Evolutionary conservation across 768 basidiomycete genomes (phyloP).

Genomic region (Trametes sanguinea): DNA sequence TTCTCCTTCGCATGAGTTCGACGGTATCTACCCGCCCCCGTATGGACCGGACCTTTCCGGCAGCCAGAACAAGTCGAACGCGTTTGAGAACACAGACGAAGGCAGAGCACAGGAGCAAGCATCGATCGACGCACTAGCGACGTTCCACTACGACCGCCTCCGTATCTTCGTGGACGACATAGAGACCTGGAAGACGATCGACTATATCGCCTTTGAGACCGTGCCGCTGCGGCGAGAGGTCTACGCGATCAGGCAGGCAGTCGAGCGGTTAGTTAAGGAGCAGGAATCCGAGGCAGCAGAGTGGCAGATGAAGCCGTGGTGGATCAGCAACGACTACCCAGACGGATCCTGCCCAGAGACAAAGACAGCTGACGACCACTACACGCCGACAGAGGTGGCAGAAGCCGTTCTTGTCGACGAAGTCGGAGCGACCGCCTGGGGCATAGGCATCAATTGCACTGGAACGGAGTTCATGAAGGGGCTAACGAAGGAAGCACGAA

Average conservation of each 20-base stretch:
- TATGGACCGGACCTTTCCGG: slow-evolving; percentile 59
- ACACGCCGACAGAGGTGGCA: slow-evolving; percentile 46
- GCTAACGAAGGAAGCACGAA: slow-evolving; percentile 8
- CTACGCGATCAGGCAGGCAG: slow-evolving; percentile 61
- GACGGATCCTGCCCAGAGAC: slow-evolving; percentile 49
- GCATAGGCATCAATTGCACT: slow-evolving; percentile 79
- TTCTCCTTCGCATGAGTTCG: slow-evolving; percentile 68
- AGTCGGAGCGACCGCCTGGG: slow-evolving; percentile 41
- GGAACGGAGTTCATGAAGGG: slow-evolving; percentile 32
- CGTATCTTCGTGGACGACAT: slow-evolving; percentile 50
- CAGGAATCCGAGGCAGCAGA: background rate
- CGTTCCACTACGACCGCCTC: slow-evolving; percentile 68
- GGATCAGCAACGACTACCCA: slow-evolving; percentile 70
- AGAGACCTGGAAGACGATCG: slow-evolving; percentile 55
- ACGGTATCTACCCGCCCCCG: slow-evolving; percentile 74
- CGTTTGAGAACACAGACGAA: slow-evolving; percentile 38
- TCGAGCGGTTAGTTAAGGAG: slow-evolving; percentile 40
- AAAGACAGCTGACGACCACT: slow-evolving; percentile 27
- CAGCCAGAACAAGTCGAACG: slow-evolving; percentile 36
- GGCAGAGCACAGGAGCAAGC: slow-evolving; percentile 33
- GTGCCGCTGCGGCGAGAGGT: slow-evolving; percentile 69
- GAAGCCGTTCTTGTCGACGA: slow-evolving; percentile 38
- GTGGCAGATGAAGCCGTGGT: slow-evolving; percentile 60
- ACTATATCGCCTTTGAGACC: slow-evolving; percentile 77
- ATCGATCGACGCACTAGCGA: slow-evolving; percentile 53